phyloP scores from a whole-genome alignment of 2,329 filamentous ascomycete species.

The Verticillium tricorpus region DNA sequence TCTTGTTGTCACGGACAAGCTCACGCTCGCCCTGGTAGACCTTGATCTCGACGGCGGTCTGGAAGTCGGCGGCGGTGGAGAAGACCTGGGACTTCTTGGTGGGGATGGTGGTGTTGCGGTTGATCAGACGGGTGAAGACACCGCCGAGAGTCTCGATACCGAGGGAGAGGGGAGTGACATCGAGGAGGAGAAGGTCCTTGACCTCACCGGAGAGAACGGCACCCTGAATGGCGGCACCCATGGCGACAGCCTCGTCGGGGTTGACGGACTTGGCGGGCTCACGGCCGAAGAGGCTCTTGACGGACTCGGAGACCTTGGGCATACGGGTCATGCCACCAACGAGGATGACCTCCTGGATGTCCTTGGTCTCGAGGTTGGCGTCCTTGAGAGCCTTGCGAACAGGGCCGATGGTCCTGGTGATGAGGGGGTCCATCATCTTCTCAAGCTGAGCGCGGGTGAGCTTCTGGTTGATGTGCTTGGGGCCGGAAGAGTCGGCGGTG shows the following conservation, averaged over 20 bases:
- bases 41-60: conserved; percentile 99
- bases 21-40: conserved; percentile 99
- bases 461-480: conserved; percentile 98
- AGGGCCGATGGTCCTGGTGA: conserved; percentile 80
- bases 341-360: conserved; percentile 96
- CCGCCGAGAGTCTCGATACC: conserved; percentile 98
- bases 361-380: conserved; percentile 82
- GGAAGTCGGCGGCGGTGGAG: conserved; percentile 96
- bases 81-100: conserved; percentile 99
- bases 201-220: conserved; percentile 95
- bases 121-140: conserved; percentile 97
- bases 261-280: conserved; percentile 98
- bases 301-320: conserved; percentile 95
- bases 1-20: conserved; percentile 97
- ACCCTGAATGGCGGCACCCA: conserved; percentile 95
- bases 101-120: conserved; percentile 98
- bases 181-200: conserved; percentile 90
- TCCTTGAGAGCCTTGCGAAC: conserved; percentile 97
- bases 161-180: conserved; percentile 92
- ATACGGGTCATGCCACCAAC: conserved; percentile 99
- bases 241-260: conserved; percentile 96
- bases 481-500: conserved; percentile 89
- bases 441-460: conserved; percentile 90
- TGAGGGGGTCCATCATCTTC: conserved; percentile 85
- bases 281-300: conserved; percentile 94